These are phyloP conservation scores for Thinopyrum elongatum DNA, from an alignment of 176 grass and related monocot species.

Conservation along the genomic window DNA sequence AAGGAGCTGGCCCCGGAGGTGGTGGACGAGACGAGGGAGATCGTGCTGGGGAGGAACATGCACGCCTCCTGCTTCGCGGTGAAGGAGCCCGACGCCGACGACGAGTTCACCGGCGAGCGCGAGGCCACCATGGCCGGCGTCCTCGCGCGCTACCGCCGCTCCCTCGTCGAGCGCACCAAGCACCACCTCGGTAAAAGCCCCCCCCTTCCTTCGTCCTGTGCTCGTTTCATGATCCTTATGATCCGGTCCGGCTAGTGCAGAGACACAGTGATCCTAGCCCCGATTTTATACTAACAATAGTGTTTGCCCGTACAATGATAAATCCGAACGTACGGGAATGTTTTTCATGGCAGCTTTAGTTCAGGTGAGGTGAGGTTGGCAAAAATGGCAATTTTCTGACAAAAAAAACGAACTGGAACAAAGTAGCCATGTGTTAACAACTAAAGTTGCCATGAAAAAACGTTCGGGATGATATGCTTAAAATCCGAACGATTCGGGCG, in stretches of 20 bases:
- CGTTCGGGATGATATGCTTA: no score
- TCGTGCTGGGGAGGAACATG: slow-evolving; percentile 44
- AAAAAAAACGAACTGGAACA: no score
- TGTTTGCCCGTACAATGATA: no score
- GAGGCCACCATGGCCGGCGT: slow-evolving; percentile 54
- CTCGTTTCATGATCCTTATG: neutral
- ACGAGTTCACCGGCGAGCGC: slow-evolving; percentile 38
- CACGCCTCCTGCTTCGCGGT: slow-evolving; percentile 38
- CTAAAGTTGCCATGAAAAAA: no score
- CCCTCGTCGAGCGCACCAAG: slow-evolving; percentile 49
- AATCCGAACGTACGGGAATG: no score
- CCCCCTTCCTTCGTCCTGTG: neutral
- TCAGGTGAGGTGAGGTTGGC: no score
- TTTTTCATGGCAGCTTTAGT: no score
- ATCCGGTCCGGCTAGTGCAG: neutral
- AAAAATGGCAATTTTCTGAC: no score
- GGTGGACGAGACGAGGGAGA: slow-evolving; percentile 29
- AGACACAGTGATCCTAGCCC: no score
- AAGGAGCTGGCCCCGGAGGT: slow-evolving; percentile 28
- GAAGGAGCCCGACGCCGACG: slow-evolving; percentile 40
- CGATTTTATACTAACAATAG: no score
- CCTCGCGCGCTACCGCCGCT: slow-evolving; percentile 44
- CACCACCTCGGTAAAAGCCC: slow-evolving; percentile 56
- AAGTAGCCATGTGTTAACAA: no score
- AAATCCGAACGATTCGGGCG: no score